Evolutionary conservation across 208 protist genomes (phyloP).

Genomic region (Dictyostelium gargantuum): DNA sequence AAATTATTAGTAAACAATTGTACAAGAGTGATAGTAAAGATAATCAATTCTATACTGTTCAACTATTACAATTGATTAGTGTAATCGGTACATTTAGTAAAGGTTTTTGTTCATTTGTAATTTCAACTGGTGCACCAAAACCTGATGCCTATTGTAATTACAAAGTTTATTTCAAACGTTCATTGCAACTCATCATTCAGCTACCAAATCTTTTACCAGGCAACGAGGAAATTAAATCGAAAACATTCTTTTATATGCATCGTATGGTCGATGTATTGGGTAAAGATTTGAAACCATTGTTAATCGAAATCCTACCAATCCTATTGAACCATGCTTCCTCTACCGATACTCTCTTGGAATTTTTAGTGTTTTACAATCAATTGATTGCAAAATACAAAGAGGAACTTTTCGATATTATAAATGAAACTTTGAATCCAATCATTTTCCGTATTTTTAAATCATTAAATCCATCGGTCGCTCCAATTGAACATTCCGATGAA

Average conservation of each 20-base stretch:
- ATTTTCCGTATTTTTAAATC: not conserved
- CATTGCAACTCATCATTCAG: not conserved
- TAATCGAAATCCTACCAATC: not conserved
- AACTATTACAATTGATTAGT: constrained; percentile 15
- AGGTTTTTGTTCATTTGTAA: constrained; percentile 2
- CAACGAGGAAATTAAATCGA: constrained; percentile 39
- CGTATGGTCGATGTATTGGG: constrained; percentile 55
- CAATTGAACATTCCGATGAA: not conserved
- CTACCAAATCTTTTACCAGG: not conserved
- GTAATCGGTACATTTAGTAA: constrained; percentile 55
- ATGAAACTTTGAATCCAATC: not conserved
- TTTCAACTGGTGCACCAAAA: not conserved
- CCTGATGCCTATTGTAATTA: constrained; percentile 1
- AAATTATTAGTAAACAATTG: not conserved
- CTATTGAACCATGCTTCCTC: not conserved
- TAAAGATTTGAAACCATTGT: constrained; percentile 33
- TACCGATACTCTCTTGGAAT: not conserved
- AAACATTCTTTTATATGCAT: constrained; percentile 60
- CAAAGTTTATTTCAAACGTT: constrained; percentile 28
- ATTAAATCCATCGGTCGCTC: not conserved
- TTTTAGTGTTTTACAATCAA: constrained; percentile 54
- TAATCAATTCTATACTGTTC: constrained; percentile 1
- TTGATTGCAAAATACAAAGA: constrained; percentile 49
- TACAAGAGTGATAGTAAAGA: constrained; percentile 57
- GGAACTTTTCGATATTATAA: not conserved